Evolutionary conservation across 2,329 filamentous ascomycete genomes (phyloP).

Genomic region (Fusarium continuum): DNA sequence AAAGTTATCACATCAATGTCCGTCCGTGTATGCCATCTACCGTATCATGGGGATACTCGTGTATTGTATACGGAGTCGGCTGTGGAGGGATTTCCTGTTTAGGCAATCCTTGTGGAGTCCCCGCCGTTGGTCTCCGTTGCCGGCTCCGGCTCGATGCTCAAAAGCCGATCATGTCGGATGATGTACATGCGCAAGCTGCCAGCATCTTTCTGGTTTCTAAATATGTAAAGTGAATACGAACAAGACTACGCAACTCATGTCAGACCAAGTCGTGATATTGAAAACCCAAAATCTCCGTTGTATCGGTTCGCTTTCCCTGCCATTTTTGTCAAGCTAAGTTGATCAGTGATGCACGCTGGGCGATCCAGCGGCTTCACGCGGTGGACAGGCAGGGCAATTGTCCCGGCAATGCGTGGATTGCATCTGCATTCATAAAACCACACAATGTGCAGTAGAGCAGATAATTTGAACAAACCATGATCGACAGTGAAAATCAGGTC

Average conservation of each 20-base stretch:
- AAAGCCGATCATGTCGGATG: slow-evolving; percentile 3
- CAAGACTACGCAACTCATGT: not conserved
- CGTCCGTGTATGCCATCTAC: slow-evolving; percentile 2
- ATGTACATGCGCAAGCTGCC: not conserved
- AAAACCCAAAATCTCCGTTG: not conserved
- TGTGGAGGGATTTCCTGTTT: slow-evolving; percentile 25
- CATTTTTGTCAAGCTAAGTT: slow-evolving; percentile 23
- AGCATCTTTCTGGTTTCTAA: not conserved
- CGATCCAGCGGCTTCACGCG: slow-evolving; percentile 31
- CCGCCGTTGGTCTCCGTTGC: slow-evolving; percentile 14
- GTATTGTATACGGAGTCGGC: not conserved
- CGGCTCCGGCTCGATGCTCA: slow-evolving; percentile 6
- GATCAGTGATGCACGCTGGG: slow-evolving; percentile 26
- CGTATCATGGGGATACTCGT: not conserved
- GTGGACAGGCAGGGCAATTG: no score
- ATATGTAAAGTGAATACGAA: not conserved
- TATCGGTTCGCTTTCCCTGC: not conserved
- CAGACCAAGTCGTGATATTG: not conserved
- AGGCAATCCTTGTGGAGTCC: slow-evolving; percentile 24
- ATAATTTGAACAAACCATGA: not conserved
- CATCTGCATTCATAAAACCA: not conserved
- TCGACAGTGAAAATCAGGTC: not conserved
- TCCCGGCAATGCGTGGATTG: not conserved
- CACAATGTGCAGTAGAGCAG: not conserved
- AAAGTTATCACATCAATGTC: not conserved